Conservation (phyloP, 2,329 filamentous ascomycete species). For the Fusarium sp. region DNA sequence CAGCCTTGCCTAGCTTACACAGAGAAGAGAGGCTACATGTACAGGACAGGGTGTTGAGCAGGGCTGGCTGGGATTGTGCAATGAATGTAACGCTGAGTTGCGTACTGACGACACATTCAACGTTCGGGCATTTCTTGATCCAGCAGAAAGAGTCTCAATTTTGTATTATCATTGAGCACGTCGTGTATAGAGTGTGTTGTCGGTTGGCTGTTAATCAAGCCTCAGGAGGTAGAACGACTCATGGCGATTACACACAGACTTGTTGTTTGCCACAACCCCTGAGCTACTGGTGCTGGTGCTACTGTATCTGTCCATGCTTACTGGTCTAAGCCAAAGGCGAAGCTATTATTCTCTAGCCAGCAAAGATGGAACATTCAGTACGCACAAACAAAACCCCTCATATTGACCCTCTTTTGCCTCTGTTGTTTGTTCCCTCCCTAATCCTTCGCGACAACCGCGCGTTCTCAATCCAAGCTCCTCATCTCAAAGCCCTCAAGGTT, state of each 20-base stretch:
- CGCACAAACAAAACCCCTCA: constrained; percentile 30
- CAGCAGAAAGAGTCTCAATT: background rate
- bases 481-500: constrained; percentile 11
- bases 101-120: constrained; percentile 32
- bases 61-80: constrained; percentile 24
- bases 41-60: no score
- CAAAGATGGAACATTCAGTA: background rate
- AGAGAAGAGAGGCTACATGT: background rate
- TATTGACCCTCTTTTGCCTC: background rate
- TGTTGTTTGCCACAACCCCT: constrained; percentile 32
- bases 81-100: constrained; percentile 35
- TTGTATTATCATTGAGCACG: background rate
- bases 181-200: background rate
- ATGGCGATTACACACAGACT: constrained; percentile 2
- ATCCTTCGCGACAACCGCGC: constrained; percentile 35
- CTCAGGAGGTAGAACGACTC: constrained; percentile 21
- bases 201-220: background rate
- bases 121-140: constrained; percentile 22
- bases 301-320: no score
- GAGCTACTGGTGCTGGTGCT: background rate
- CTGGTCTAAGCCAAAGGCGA: background rate
- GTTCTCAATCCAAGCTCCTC: background rate
- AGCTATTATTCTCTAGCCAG: background rate
- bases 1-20: constrained; percentile 33
- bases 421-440: background rate